Evolutionary conservation across 805 yeast genomes (phyloP), one percentile per base, ranked within the genome.

Genomic region (Yarrowia sp.): DNA sequence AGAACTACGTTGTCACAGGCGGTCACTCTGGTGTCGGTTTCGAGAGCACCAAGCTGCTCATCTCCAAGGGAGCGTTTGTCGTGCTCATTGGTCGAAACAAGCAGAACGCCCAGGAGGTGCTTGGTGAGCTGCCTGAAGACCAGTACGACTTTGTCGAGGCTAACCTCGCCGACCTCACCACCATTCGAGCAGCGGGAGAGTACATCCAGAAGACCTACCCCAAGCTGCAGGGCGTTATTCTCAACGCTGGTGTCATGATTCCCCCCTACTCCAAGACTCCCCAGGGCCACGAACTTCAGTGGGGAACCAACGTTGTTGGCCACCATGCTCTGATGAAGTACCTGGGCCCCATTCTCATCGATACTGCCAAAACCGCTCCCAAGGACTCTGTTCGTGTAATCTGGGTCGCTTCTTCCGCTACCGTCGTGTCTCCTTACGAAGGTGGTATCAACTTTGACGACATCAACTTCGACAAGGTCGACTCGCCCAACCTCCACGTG

Each of bases 281-380:
- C 8, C 82, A 81, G 68, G 82, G 81, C 10, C 75, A 71, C 63
- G 84, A 81, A 59, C 62, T 72, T 38, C 80, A 78, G 56, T 69
- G 80, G 38, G 84, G 82, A 6, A 76, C 77, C 18, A 82, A 81
- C 66, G 74, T 68, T 18, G 64, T 82, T 16, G 84, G 80, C 1
- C 80, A 80, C 22, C 78, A 74, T 61, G 66, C 79, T 18, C 69
- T n/a, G n/a, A n/a, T 81, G 63, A 73, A 74, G 61, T 68, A 73
- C 21, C 66, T 79, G 42, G 72, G 70, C 22, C 79, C 79, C 6
- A 63, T 78, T 4, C 63, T 81, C n/a, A 62, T 73, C 21, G 65
- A 71, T 21, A 70, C 80, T 2, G 72, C 76, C 1, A 63, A 68
- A 39, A 62, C 62, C 1, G 67, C 70, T 10, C 66, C 70, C 13